phyloP scores from a whole-genome alignment of 495 filamentous ascomycete genomes.

The Penicillium verhagenii region DNA sequence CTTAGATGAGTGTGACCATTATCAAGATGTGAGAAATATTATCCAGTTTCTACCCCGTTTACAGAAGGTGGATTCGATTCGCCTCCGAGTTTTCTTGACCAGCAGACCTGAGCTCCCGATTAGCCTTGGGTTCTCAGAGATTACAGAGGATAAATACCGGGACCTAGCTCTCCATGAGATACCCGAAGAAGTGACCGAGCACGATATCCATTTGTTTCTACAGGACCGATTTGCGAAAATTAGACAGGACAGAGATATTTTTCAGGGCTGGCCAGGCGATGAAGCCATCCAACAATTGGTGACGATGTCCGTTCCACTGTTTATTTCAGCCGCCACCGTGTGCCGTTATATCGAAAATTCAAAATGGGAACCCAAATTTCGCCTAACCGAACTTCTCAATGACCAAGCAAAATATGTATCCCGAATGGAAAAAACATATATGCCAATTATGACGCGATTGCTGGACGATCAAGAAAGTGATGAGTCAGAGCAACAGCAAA shows the following conservation, averaged over 20 bases:
- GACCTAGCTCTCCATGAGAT: slow-evolving; percentile 29
- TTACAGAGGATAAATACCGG: slow-evolving; percentile 19
- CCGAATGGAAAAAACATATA: slow-evolving; percentile 26
- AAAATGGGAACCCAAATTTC: slow-evolving; percentile 16
- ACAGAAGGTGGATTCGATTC: slow-evolving; percentile 10
- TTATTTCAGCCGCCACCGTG: slow-evolving; percentile 32
- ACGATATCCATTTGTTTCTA: slow-evolving; percentile 31
- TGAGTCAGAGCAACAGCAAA: slow-evolving; percentile 1
- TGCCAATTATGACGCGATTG: slow-evolving; percentile 27
- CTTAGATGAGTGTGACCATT: slow-evolving; percentile 50
- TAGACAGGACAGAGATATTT: slow-evolving; percentile 9
- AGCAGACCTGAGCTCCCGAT: slow-evolving; percentile 49
- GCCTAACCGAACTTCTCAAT: slow-evolving; percentile 16
- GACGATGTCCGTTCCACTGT: slow-evolving; percentile 24
- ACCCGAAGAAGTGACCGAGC: slow-evolving; percentile 20
- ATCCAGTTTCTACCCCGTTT: slow-evolving; percentile 33
- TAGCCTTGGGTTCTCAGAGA: slow-evolving; percentile 26
- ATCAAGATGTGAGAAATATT: slow-evolving; percentile 38
- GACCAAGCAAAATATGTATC: slow-evolving; percentile 12
- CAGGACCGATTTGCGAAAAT: slow-evolving; percentile 24
- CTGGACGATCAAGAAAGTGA: slow-evolving; percentile 8
- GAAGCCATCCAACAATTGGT: slow-evolving; percentile 15
- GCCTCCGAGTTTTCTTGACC: slow-evolving; percentile 36
- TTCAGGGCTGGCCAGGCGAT: slow-evolving; percentile 40
- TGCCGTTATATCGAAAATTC: slow-evolving; percentile 26